Evolutionary conservation across 148 eudicot species (phyloP).

Genomic region (Suaeda aralocaspica): DNA sequence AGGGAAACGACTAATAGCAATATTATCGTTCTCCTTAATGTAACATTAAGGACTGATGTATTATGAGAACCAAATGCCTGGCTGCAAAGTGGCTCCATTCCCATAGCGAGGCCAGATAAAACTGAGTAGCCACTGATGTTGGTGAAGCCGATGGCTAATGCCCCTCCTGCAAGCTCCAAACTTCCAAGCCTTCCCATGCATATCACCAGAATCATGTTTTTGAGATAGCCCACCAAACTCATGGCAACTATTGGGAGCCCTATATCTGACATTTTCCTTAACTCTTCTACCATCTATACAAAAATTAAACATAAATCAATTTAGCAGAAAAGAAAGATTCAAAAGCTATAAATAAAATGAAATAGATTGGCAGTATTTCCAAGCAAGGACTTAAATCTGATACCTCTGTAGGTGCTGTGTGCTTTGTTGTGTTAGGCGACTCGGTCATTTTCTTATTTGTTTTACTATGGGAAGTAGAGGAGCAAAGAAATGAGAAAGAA

Average conservation of each 20-base stretch:
- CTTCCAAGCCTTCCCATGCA: constrained; percentile 83
- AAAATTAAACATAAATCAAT: constrained; percentile 1
- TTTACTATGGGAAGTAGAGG: constrained; percentile 16
- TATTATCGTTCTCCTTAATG: constrained; percentile 52
- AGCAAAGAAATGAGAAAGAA: background rate
- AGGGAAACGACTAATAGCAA: constrained; percentile 50
- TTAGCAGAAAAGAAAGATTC: background rate
- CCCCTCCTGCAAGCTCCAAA: constrained; percentile 81
- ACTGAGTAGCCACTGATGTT: constrained; percentile 86
- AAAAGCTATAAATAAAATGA: background rate
- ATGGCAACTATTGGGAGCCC: constrained; percentile 68
- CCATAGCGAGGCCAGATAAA: constrained; percentile 76
- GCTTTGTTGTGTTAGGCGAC: constrained; percentile 35
- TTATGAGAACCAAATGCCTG: constrained; percentile 78
- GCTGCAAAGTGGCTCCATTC: constrained; percentile 92
- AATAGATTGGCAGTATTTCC: background rate
- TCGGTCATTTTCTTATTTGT: constrained; percentile 34
- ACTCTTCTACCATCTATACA: constrained; percentile 57
- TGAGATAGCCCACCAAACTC: constrained; percentile 60
- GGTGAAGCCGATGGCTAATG: constrained; percentile 86
- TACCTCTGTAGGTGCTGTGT: constrained; percentile 55
- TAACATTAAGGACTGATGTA: constrained; percentile 37
- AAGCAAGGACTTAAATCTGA: background rate
- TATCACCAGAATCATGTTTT: constrained; percentile 64
- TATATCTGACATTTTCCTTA: constrained; percentile 57